Evolutionary conservation across 2,329 filamentous ascomycete genomes (phyloP), one percentile per base, ranked within the genome.

Genomic region (Myotisia sp.): DNA sequence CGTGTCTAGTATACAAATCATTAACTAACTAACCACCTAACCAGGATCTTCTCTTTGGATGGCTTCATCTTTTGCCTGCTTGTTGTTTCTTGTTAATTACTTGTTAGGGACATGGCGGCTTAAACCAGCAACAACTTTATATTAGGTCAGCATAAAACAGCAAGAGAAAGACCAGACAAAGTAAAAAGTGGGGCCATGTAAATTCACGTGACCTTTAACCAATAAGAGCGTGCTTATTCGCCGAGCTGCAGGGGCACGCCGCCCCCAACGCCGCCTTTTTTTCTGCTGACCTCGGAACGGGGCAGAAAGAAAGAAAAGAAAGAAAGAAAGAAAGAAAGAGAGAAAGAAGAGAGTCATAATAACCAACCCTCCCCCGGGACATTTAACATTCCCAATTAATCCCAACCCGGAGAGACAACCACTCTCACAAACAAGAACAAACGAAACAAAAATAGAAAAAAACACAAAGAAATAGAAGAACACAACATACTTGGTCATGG

Each of bases 401-500:
- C 22, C 22, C 6, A n/a, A 23, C 6, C 22, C 6, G 22, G n/a
- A 28, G 17, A 28, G 13, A 28, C 26, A 16, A 28, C 6, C n/a
- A 28, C 26, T 6, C 26, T 6, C 4, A 6, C 6, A n/a, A 23
- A 6, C 22, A 12, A 28, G 6, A 3, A 28, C 9, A 31, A 20
- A 22, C 3, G 9, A 4, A 7, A 20, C 17, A 31, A 6, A 31
- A 12, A 31, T 12, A 21, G 5, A 5, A 12, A 6, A 31, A 5
- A 6, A 31, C 16, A 31, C 10, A 21, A 9, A 12, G 5, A 7
- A 29, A 9, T 6, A 31, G 28, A 31, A 5, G n/a, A 31, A 31
- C 9, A 24, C 22, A 9, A 34, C 23, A 27, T 20, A 17, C 17
- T 5, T 13, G 10, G 28, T 13, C 36, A 98, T 98, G 90, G 90